Evolutionary conservation across 2,329 filamentous ascomycete species (phyloP).

Genomic region (Gyromitra esculenta): DNA sequence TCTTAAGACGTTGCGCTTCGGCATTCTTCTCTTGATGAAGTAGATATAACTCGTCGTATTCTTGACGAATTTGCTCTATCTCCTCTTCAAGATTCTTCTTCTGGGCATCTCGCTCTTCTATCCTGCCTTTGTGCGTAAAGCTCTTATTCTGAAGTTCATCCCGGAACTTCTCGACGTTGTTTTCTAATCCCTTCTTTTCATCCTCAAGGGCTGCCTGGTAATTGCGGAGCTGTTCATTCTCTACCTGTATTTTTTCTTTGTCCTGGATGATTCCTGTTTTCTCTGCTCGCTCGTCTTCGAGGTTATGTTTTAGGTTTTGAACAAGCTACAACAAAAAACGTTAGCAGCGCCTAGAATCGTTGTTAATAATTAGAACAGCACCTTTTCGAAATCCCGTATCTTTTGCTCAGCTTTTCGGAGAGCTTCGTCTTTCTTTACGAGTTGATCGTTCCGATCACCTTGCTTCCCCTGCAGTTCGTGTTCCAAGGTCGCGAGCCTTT

Average conservation of each 20-base stretch:
- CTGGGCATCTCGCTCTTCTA: slow-evolving; percentile 78
- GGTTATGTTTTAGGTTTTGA: slow-evolving; percentile 44
- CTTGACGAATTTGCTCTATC: slow-evolving; percentile 66
- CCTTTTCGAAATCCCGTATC: slow-evolving; percentile 53
- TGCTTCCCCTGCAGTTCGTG: slow-evolving; percentile 60
- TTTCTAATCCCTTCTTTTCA: slow-evolving; percentile 64
- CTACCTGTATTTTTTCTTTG: slow-evolving; percentile 48
- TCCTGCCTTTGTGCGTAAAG: slow-evolving; percentile 76
- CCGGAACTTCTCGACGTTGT: slow-evolving; percentile 50
- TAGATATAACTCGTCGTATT: slow-evolving; percentile 62
- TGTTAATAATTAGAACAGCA: slow-evolving; percentile 10
- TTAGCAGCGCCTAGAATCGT: slow-evolving; percentile 2
- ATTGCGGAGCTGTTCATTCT: slow-evolving; percentile 67
- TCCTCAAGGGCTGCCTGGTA: slow-evolving; percentile 67
- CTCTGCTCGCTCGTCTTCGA: slow-evolving; percentile 47
- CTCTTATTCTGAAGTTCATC: slow-evolving; percentile 70
- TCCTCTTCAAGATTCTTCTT: slow-evolving; percentile 73
- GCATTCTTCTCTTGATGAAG: slow-evolving; percentile 63
- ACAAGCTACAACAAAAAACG: slow-evolving; percentile 22
- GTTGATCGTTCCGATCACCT: slow-evolving; percentile 59
- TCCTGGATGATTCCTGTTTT: slow-evolving; percentile 44
- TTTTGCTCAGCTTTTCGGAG: slow-evolving; percentile 50
- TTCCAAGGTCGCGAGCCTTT: slow-evolving; percentile 67
- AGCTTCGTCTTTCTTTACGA: slow-evolving; percentile 63
- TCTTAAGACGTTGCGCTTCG: slow-evolving; percentile 61